A percentile compares a stretch with the other conserved stretches of the same genome.
These are phyloP conservation scores for Naganishia antarctica DNA, from an alignment of 768 basidiomycete genomes.

Conservation along the genomic window DNA sequence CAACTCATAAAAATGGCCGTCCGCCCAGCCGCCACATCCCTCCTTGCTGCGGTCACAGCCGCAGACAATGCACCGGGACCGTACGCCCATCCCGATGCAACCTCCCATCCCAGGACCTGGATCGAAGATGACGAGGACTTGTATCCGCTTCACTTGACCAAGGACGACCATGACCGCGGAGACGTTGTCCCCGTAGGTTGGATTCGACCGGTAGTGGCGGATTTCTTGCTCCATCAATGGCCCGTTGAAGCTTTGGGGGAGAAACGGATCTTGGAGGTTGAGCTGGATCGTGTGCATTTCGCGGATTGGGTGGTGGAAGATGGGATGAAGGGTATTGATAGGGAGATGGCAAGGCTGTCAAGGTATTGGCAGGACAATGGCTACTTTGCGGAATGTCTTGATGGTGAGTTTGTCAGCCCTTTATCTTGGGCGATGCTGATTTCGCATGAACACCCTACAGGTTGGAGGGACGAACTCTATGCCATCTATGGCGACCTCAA, in stretches of 20 bases:
- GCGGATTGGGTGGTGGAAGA: conserved; percentile 54
- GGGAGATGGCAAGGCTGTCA: conserved; percentile 39
- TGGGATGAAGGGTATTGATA: conserved; percentile 42
- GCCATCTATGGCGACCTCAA: conserved; percentile 48
- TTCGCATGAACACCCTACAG: conserved; percentile 58
- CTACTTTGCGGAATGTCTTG: conserved; percentile 45
- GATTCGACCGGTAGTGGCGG: conserved; percentile 47
- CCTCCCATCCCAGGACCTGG: conserved; percentile 27
- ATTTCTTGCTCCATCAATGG: conserved; percentile 42
- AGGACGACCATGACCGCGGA: conserved; percentile 30
- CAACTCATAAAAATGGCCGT: no score
- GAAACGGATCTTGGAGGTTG: conserved; percentile 29
- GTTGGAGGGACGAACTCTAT: conserved; percentile 85
- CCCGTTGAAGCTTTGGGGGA: conserved; percentile 28
- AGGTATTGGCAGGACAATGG: conserved; percentile 46
- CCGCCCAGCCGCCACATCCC: not conserved
- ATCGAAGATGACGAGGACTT: conserved; percentile 28
- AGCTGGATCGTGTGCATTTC: conserved; percentile 36
- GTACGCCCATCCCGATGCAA: conserved; percentile 27
- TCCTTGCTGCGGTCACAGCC: conserved; percentile 35
- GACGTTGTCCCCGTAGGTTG: conserved; percentile 51
- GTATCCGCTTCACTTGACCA: conserved; percentile 42
- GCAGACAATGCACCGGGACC: conserved; percentile 39
- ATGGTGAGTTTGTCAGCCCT: conserved; percentile 42
- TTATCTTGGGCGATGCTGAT: conserved; percentile 54